These are phyloP conservation scores for Phialocephala subalpina DNA, from an alignment of 2,329 filamentous ascomycete genomes.

Conservation along the genomic window DNA sequence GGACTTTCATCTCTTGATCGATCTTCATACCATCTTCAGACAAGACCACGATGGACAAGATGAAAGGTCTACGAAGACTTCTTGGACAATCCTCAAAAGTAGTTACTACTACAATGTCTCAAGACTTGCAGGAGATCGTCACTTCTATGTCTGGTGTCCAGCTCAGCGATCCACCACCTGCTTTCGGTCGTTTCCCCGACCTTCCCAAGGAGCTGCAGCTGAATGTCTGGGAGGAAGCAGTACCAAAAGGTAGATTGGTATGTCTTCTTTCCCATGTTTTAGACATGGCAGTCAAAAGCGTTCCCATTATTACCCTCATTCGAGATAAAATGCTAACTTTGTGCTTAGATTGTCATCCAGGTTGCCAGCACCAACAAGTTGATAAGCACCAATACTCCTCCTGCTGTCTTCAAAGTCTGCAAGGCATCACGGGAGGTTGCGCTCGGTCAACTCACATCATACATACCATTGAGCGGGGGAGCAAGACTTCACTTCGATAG, in stretches of 20 bases:
- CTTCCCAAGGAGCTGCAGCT: background rate
- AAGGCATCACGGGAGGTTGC: background rate
- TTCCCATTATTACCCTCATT: background rate
- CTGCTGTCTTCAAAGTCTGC: background rate
- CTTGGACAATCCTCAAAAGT: background rate
- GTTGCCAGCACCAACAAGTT: background rate
- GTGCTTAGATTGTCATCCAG: background rate
- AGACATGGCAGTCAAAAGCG: background rate
- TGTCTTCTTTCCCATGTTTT: background rate
- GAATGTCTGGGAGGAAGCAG: background rate
- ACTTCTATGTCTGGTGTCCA: background rate
- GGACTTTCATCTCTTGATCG: no score
- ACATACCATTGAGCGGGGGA: background rate
- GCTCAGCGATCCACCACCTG: background rate
- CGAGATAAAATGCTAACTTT: background rate
- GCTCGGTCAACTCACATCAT: background rate
- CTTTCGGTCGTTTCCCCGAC: background rate
- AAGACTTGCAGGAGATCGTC: background rate
- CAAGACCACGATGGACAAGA: no score
- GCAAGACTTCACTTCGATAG: background rate
- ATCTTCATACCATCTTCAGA: no score
- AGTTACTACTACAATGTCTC: background rate
- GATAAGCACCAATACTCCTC: background rate
- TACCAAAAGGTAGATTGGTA: background rate
- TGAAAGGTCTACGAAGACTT: no score